Conservation (phyloP, 495 filamentous ascomycete species). For the Daldinia childiae region DNA sequence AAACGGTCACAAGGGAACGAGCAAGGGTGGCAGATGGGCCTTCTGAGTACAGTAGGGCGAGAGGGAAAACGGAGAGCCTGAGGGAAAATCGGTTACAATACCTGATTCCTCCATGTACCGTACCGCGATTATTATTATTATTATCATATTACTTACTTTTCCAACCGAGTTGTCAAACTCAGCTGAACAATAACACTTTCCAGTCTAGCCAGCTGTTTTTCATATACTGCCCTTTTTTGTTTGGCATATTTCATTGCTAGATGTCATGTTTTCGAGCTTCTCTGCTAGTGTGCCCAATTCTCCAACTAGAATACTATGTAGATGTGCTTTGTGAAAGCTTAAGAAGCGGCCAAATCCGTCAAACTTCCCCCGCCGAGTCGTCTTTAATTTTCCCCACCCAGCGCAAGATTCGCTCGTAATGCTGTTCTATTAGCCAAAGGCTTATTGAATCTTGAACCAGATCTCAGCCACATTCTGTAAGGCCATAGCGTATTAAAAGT, state of each 20-base stretch:
- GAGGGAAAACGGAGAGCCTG: slow-evolving; percentile 36
- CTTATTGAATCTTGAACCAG: neutral
- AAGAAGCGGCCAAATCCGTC: slow-evolving; percentile 31
- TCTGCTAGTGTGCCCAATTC: slow-evolving; percentile 25
- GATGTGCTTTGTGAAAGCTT: slow-evolving; percentile 27
- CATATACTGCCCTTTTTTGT: slow-evolving; percentile 5
- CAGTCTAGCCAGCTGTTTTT: slow-evolving; percentile 4
- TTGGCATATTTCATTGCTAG: slow-evolving; percentile 16
- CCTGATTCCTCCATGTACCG: slow-evolving; percentile 43
- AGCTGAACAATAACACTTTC: neutral
- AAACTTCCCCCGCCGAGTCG: slow-evolving; percentile 27
- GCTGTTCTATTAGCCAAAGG: slow-evolving; percentile 12
- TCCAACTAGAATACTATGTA: slow-evolving; percentile 17
- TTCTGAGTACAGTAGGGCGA: slow-evolving; percentile 46
- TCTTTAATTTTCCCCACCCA: slow-evolving; percentile 25
- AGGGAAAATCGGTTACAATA: slow-evolving; percentile 45
- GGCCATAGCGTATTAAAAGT: slow-evolving; percentile 11
- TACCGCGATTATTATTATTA: slow-evolving; percentile 19
- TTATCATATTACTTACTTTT: neutral
- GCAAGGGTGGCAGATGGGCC: slow-evolving; percentile 56
- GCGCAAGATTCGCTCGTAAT: slow-evolving; percentile 37
- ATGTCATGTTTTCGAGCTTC: slow-evolving; percentile 26
- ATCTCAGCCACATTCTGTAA: slow-evolving; percentile 18
- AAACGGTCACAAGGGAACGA: slow-evolving; percentile 45
- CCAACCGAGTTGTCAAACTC: neutral